Evolutionary conservation across 2,329 filamentous ascomycete genomes (phyloP).

Genomic region (Alternaria ethzedia): DNA sequence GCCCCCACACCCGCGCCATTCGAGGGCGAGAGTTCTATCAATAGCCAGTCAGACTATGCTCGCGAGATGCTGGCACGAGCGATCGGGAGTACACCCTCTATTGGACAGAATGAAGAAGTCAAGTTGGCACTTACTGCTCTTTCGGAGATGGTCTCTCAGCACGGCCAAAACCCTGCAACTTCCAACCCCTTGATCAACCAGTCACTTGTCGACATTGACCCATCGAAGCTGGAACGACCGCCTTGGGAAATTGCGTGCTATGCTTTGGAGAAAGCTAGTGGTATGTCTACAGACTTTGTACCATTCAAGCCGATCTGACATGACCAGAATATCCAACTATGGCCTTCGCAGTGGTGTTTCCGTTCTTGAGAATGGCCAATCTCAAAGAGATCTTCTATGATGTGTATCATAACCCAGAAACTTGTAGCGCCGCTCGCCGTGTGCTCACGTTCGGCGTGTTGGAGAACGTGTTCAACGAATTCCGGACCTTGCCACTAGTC

Average conservation of each 20-base stretch:
- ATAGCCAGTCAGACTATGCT: conserved; percentile 57
- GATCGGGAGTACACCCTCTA: conserved; percentile 44
- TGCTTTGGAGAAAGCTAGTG: conserved; percentile 31
- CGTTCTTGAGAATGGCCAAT: conserved; percentile 38
- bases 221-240: conserved; percentile 37
- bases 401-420: conserved; percentile 27
- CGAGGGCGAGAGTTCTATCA: conserved; percentile 59
- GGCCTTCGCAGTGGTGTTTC: conserved; percentile 41
- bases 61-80: conserved; percentile 51
- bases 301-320: conserved; percentile 1
- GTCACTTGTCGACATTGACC: conserved; percentile 31
- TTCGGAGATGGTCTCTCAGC: conserved; percentile 39
- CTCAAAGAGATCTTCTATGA: conserved; percentile 34
- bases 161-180: conserved; percentile 25
- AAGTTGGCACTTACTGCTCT: conserved; percentile 41
- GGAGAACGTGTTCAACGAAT: conserved; percentile 39
- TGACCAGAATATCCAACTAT: conserved; percentile 37
- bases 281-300: conserved; percentile 25
- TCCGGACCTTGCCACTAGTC: conserved; percentile 22
- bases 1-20: conserved; percentile 45
- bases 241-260: conserved; percentile 38
- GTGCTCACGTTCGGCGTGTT: conserved; percentile 40
- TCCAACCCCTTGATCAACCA: conserved; percentile 30
- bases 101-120: conserved; percentile 43
- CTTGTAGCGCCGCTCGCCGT: conserved; percentile 28